Percentiles rank a stretch among this genome's conserved stretches.
Conservation (phyloP, 305 asterid species). For the Solanum hybrid region DNA sequence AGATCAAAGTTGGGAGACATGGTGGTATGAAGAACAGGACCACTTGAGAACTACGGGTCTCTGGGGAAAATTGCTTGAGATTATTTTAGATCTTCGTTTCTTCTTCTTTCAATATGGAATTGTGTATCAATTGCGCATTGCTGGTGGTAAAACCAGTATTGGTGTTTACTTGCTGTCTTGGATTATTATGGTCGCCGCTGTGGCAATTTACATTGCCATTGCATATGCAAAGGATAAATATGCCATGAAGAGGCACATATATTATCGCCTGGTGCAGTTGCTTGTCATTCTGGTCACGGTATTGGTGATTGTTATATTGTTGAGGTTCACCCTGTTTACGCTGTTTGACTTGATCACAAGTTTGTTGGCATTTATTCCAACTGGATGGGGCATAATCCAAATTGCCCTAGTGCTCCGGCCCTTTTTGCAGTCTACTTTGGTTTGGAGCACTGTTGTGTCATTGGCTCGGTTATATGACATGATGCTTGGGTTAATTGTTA, state of each 20-base stretch:
- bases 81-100: slow-evolving; percentile 78
- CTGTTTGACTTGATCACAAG: slow-evolving; percentile 52
- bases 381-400: slow-evolving; percentile 93
- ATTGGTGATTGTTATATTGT: slow-evolving; percentile 40
- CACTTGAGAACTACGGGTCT: slow-evolving; percentile 92
- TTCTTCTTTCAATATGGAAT: slow-evolving; percentile 93
- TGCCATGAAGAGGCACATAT: slow-evolving; percentile 59
- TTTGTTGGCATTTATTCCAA: slow-evolving; percentile 83
- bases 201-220: slow-evolving; percentile 49
- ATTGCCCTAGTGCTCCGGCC: slow-evolving; percentile 92
- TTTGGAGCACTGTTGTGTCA: slow-evolving; percentile 84
- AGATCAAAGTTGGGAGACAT: slow-evolving; percentile 90
- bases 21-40: slow-evolving; percentile 98
- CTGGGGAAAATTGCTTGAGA: slow-evolving; percentile 92
- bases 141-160: slow-evolving; percentile 36
- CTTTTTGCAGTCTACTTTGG: slow-evolving; percentile 64
- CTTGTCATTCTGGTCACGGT: slow-evolving; percentile 42
- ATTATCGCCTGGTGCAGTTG: slow-evolving; percentile 76
- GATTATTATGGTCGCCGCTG: slow-evolving; percentile 53
- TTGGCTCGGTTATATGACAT: slow-evolving; percentile 86
- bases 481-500: slow-evolving; percentile 74
- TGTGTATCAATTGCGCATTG: slow-evolving; percentile 69
- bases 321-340: slow-evolving; percentile 41
- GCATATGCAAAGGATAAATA: slow-evolving; percentile 80
- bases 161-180: slow-evolving; percentile 84